These are phyloP conservation scores for Sporisorium iseilematis-ciliati DNA, from an alignment of 1,284 basidiomycete species.

Conservation along the genomic window DNA sequence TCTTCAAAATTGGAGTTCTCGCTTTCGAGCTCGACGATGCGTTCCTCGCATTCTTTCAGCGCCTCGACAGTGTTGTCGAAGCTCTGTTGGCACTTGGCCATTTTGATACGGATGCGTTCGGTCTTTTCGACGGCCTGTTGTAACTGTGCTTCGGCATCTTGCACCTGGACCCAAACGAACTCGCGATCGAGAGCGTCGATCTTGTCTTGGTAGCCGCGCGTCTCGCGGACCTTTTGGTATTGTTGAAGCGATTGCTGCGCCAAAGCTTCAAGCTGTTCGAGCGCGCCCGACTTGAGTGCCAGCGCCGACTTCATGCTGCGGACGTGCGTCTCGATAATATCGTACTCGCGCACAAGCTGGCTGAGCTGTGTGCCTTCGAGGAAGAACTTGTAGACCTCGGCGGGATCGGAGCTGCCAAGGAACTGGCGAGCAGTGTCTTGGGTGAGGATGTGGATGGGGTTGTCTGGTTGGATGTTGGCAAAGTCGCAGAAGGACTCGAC, in stretches of 20 bases:
- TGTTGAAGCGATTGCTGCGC: conserved; percentile 76
- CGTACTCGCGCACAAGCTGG: conserved; percentile 88
- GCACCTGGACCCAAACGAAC: conserved; percentile 89
- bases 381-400: conserved; percentile 93
- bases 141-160: conserved; percentile 74
- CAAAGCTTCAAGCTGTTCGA: conserved; percentile 79
- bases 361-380: conserved; percentile 90
- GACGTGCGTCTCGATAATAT: conserved; percentile 74
- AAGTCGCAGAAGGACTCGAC: conserved; percentile 89
- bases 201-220: conserved; percentile 78
- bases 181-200: conserved; percentile 81
- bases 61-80: conserved; percentile 29
- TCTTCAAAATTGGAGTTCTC: conserved; percentile 37
- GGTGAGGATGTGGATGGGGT: conserved; percentile 85
- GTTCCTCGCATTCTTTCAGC: conserved; percentile 37
- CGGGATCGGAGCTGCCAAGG: conserved; percentile 82
- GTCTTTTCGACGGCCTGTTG: conserved; percentile 42
- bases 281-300: conserved; percentile 73
- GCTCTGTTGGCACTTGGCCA: conserved; percentile 39
- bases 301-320: conserved; percentile 57
- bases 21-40: conserved; percentile 60
- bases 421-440: conserved; percentile 80
- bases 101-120: conserved; percentile 42
- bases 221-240: conserved; percentile 81
- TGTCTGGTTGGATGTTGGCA: conserved; percentile 96